Evolutionary conservation across 1,284 basidiomycete species (phyloP).

Genomic region (Marasmius oreades): DNA sequence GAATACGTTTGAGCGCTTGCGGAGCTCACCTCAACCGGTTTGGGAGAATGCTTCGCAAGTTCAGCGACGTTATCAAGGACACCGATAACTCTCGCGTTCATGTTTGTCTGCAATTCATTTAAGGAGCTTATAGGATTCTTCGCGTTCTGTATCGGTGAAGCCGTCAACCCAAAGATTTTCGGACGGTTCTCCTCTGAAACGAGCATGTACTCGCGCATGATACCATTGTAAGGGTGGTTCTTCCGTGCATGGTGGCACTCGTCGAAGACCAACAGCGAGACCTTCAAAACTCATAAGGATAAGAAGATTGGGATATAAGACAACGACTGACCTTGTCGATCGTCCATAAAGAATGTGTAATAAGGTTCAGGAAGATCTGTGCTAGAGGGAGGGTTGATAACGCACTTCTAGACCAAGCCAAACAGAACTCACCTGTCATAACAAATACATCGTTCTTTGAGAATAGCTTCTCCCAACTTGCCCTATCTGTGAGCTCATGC

Average conservation of each 20-base stretch:
- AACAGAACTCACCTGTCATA: slow-evolving; percentile 64
- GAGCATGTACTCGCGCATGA: slow-evolving; percentile 75
- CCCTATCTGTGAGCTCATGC: slow-evolving; percentile 66
- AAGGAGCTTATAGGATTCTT: slow-evolving; percentile 60
- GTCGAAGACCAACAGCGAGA: slow-evolving; percentile 78
- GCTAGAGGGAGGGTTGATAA: slow-evolving; percentile 38
- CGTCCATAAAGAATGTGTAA: slow-evolving; percentile 77
- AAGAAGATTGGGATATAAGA: background rate
- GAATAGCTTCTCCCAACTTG: slow-evolving; percentile 63
- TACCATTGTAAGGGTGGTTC: slow-evolving; percentile 77
- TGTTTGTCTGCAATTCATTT: slow-evolving; percentile 60
- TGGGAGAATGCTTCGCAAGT: slow-evolving; percentile 55
- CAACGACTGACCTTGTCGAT: slow-evolving; percentile 47
- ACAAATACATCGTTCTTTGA: slow-evolving; percentile 69
- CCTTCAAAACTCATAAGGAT: slow-evolving; percentile 34
- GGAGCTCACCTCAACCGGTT: slow-evolving; percentile 57
- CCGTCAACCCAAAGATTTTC: slow-evolving; percentile 87
- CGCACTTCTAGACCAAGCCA: background rate
- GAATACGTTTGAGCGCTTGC: background rate
- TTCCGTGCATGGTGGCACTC: slow-evolving; percentile 80
- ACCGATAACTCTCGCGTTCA: slow-evolving; percentile 72
- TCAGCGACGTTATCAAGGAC: slow-evolving; percentile 66
- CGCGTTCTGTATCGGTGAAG: slow-evolving; percentile 78
- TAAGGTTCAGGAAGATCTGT: slow-evolving; percentile 74
- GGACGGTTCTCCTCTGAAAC: slow-evolving; percentile 48